These are phyloP conservation scores for Flaveria brownii DNA, from an alignment of 129 eudicot genomes.

Conservation along the genomic window DNA sequence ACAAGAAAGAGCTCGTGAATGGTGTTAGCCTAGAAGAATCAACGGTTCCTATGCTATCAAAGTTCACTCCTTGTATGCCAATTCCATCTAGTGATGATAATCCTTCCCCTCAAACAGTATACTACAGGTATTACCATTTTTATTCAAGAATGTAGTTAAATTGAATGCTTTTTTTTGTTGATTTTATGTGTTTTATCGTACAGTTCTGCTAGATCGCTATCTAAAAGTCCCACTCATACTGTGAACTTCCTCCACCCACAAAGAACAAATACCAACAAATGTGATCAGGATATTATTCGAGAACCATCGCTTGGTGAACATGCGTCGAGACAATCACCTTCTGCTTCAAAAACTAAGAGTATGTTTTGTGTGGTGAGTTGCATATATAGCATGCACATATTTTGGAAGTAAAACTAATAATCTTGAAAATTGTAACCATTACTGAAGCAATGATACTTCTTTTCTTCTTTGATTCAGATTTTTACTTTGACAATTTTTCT, in stretches of 20 bases:
- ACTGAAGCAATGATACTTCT: conserved; percentile 3
- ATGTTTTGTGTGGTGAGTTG: conserved; percentile 72
- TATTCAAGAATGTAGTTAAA: too few relatives aligned
- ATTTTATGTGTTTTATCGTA: not conserved
- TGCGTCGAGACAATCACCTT: conserved; percentile 38
- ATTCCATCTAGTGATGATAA: conserved; percentile 31
- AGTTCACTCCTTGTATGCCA: conserved; percentile 46
- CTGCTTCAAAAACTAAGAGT: conserved; percentile 47
- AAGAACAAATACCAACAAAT: conserved; percentile 25
- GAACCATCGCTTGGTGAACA: conserved; percentile 58
- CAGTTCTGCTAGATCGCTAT: conserved; percentile 86
- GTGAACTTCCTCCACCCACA: conserved; percentile 43
- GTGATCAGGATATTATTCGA: conserved; percentile 37
- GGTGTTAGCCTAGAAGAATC: conserved; percentile 23
- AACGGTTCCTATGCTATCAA: conserved; percentile 29
- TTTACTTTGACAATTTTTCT: conserved; percentile 48
- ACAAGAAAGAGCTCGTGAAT: conserved; percentile 28
- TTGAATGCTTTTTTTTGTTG: not conserved
- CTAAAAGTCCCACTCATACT: conserved; percentile 61
- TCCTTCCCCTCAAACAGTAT: too few relatives aligned
- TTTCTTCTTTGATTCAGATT: conserved; percentile 42
- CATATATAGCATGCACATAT: not conserved
- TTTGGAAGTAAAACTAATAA: not conserved
- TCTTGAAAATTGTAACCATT: too few relatives aligned
- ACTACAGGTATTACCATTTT: too few relatives aligned